Evolutionary conservation across 306 rosid genomes (phyloP).

Genomic region (Quillaja saponaria): DNA sequence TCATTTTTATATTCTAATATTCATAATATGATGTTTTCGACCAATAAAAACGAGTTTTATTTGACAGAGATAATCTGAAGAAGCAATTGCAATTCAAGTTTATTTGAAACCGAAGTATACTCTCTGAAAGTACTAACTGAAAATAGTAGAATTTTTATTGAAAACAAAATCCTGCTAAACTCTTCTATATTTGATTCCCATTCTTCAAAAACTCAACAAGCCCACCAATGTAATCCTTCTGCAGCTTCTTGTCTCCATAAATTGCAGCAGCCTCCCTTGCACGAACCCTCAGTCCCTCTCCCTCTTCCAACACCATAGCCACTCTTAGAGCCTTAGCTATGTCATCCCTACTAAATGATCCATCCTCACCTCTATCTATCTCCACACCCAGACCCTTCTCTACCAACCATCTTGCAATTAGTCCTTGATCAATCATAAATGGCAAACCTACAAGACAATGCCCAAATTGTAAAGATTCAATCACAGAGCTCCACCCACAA

Average conservation of each 20-base stretch:
- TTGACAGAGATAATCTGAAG: too few species aligned
- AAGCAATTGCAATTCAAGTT: too few species aligned
- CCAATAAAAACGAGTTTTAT: too few species aligned
- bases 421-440: constrained; percentile 39
- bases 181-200: neutral
- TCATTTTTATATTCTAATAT: too few species aligned
- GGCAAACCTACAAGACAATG: constrained; percentile 43
- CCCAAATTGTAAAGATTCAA: constrained; percentile 47
- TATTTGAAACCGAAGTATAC: too few species aligned
- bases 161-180: too few species aligned
- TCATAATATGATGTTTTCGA: too few species aligned
- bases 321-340: constrained; percentile 36
- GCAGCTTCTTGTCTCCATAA: constrained; percentile 28
- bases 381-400: constrained; percentile 42
- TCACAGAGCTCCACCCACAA: constrained; percentile 46
- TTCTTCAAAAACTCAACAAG: constrained; percentile 20
- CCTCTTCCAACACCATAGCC: constrained; percentile 42
- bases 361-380: constrained; percentile 40
- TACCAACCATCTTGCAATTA: constrained; percentile 43
- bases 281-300: constrained; percentile 31
- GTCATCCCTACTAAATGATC: constrained; percentile 38
- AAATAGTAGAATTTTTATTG: neutral
- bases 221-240: constrained; percentile 10
- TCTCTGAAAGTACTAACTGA: too few species aligned
- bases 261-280: constrained; percentile 32